Conservation (phyloP, 2,329 filamentous ascomycete species). For the Scedosporium aurantiacum region DNA sequence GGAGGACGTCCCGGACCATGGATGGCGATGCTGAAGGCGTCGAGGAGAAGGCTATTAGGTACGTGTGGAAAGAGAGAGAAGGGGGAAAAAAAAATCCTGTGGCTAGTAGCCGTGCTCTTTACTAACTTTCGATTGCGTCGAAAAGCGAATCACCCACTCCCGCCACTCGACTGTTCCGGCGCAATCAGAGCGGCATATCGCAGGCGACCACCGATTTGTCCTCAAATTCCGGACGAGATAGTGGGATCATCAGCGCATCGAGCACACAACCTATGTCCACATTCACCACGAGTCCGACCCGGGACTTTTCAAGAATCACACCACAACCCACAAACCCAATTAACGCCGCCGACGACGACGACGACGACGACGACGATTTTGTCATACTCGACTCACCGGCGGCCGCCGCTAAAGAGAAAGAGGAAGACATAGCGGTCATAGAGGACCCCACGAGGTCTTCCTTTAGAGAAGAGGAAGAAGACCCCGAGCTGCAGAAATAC, state of each 20-base stretch:
- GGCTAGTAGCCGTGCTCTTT: not conserved
- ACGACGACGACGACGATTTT: conserved; percentile 2
- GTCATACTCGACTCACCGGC: not conserved
- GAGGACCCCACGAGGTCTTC: conserved; percentile 7
- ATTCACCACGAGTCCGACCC: not conserved
- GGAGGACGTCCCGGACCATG: not conserved
- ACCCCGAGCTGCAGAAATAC: conserved; percentile 35
- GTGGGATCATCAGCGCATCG: not conserved
- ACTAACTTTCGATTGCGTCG: not conserved
- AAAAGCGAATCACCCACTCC: not conserved
- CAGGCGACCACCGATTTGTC: not conserved
- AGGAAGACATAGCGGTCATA: conserved; percentile 12
- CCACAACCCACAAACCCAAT: not conserved
- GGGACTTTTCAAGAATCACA: not conserved
- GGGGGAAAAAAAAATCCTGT: too few species aligned
- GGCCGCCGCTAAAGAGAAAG: not conserved
- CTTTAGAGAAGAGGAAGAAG: conserved; percentile 16
- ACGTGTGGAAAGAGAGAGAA: not conserved
- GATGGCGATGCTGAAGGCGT: not conserved
- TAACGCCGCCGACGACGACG: conserved; percentile 1
- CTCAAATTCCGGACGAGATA: not conserved
- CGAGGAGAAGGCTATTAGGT: not conserved
- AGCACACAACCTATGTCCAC: not conserved
- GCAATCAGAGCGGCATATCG: not conserved
- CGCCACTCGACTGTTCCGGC: not conserved